A percentile compares a stretch with the other conserved stretches of the same genome.
Conservation (phyloP, 805 yeast genomes). For the Schwanniomyces yamadae region DNA sequence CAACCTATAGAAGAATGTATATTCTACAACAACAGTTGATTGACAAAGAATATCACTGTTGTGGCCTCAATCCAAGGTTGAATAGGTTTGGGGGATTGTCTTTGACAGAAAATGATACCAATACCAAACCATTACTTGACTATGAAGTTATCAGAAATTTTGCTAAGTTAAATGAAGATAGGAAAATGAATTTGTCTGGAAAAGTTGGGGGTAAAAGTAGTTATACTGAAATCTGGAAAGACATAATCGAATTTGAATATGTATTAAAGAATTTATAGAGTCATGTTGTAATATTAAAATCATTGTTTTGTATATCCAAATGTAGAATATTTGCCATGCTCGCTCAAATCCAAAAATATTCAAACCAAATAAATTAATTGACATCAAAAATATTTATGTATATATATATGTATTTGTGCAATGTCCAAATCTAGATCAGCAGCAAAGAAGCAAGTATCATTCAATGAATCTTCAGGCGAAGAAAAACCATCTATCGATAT, state of each 20-base stretch:
- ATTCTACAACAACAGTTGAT: conserved; percentile 83
- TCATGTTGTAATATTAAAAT: conserved; percentile 1
- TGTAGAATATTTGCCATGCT: not conserved
- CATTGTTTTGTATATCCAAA: not conserved
- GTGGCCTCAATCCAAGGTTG: conserved; percentile 80
- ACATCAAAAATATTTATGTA: no score
- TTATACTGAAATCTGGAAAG: conserved; percentile 64
- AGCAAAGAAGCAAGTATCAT: conserved; percentile 20
- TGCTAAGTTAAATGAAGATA: conserved; percentile 54
- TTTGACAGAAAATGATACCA: conserved; percentile 32
- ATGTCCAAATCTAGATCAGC: conserved; percentile 3
- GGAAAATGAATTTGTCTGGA: conserved; percentile 50
- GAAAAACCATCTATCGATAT: not conserved
- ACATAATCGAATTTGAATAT: conserved; percentile 57
- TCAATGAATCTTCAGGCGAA: conserved; percentile 11
- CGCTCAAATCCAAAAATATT: no score
- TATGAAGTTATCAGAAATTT: conserved; percentile 55
- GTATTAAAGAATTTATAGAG: conserved; percentile 25
- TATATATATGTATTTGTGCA: no score
- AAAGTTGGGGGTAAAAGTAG: conserved; percentile 58
- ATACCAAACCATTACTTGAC: conserved; percentile 65
- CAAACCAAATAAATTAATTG: no score
- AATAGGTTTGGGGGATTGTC: conserved; percentile 51
- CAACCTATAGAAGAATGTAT: conserved; percentile 74
- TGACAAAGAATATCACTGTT: conserved; percentile 69